These are phyloP conservation scores for Taiozyma sp. DNA, from an alignment of 1,139 yeast species.

Conservation along the genomic window DNA sequence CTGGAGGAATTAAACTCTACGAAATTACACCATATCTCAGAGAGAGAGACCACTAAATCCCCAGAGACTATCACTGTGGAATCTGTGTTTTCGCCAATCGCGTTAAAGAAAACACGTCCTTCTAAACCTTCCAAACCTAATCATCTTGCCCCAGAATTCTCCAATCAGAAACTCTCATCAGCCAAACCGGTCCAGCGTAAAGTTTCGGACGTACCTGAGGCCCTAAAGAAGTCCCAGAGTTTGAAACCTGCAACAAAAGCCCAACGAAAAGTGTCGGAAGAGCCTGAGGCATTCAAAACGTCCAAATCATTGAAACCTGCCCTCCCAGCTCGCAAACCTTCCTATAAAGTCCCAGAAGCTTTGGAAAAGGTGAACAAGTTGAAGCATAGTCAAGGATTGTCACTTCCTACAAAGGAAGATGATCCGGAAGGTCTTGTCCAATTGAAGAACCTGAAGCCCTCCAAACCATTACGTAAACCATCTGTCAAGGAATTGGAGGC, in stretches of 20 bases:
- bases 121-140: constrained; percentile 11
- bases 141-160: background rate
- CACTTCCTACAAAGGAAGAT: constrained; percentile 3
- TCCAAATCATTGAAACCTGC: constrained; percentile 25
- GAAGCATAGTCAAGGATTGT: constrained; percentile 9
- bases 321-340: constrained; percentile 20
- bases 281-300: constrained; percentile 28
- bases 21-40: constrained; percentile 12
- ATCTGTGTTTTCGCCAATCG: constrained; percentile 8
- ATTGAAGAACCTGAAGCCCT: constrained; percentile 16
- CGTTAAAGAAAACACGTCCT: constrained; percentile 18
- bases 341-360: constrained; percentile 22
- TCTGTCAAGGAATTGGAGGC: constrained; percentile 29
- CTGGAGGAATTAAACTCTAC: constrained; percentile 8
- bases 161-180: background rate
- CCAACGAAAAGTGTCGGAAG: constrained; percentile 4
- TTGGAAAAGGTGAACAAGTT: constrained; percentile 10
- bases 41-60: background rate
- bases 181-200: background rate
- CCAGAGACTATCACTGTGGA: constrained; percentile 2
- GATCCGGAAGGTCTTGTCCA: constrained; percentile 14
- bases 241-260: background rate
- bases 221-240: constrained; percentile 1
- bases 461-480: constrained; percentile 18
- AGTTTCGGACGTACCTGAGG: constrained; percentile 3